Percentiles rank a stretch among this genome's conserved stretches.
Evolutionary conservation across 805 yeast genomes (phyloP).

Genomic region (Cyberlindnera mrakii): DNA sequence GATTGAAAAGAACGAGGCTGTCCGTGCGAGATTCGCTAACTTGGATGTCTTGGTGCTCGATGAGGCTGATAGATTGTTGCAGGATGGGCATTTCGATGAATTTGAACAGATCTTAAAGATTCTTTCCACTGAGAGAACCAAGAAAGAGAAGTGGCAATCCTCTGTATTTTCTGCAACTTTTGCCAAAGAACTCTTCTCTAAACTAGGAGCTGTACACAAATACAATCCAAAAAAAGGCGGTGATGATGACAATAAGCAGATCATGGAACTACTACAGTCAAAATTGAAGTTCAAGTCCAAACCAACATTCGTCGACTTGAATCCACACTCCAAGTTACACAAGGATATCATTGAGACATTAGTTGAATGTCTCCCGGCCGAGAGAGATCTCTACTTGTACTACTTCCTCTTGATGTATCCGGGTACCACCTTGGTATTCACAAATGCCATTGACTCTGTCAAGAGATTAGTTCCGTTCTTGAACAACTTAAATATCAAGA

Average conservation of each 20-base stretch:
- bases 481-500: slow-evolving; percentile 58
- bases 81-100: slow-evolving; percentile 95
- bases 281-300: slow-evolving; percentile 68
- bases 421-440: slow-evolving; percentile 84
- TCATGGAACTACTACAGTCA: slow-evolving; percentile 55
- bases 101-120: slow-evolving; percentile 73
- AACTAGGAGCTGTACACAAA: slow-evolving; percentile 44
- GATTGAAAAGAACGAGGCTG: slow-evolving; percentile 50
- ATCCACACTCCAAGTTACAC: slow-evolving; percentile 78
- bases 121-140: slow-evolving; percentile 45
- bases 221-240: slow-evolving; percentile 25
- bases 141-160: slow-evolving; percentile 61
- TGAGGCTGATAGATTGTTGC: slow-evolving; percentile 92
- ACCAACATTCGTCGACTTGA: slow-evolving; percentile 76
- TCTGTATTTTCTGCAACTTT: slow-evolving; percentile 95
- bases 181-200: slow-evolving; percentile 72
- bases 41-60: slow-evolving; percentile 64
- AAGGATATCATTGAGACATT: slow-evolving; percentile 74
- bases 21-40: slow-evolving; percentile 35
- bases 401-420: slow-evolving; percentile 83
- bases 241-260: slow-evolving; percentile 43
- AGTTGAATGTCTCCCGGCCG: slow-evolving; percentile 85
- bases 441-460: slow-evolving; percentile 93
- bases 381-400: slow-evolving; percentile 84
- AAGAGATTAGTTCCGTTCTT: slow-evolving; percentile 76